Conservation (phyloP, 495 filamentous ascomycete species). For the Sabuloglossum arenarium region DNA sequence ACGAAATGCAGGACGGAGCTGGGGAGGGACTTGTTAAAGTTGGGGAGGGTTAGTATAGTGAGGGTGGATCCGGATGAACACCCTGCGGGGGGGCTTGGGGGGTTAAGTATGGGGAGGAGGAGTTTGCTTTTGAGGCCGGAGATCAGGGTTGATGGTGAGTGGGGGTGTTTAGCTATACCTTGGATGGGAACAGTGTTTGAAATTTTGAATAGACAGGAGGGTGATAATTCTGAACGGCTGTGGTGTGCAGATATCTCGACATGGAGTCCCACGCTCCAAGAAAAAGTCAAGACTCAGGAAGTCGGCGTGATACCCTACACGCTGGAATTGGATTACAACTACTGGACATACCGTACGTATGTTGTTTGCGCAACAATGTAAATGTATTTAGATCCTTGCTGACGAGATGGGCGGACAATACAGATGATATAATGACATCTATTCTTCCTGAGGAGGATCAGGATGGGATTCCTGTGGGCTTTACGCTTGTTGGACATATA, state of each 20-base stretch:
- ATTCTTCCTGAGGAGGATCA: slow-evolving; percentile 50
- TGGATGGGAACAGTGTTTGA: not conserved
- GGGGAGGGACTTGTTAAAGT: slow-evolving; percentile 33
- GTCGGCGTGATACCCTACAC: slow-evolving; percentile 52
- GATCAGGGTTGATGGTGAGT: slow-evolving; percentile 43
- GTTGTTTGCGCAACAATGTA: slow-evolving; percentile 3
- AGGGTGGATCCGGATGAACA: slow-evolving; percentile 26
- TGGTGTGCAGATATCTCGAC: slow-evolving; percentile 41
- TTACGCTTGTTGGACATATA: slow-evolving; percentile 73
- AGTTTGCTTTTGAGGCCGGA: slow-evolving; percentile 54
- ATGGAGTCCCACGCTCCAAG: slow-evolving; percentile 46
- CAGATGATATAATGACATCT: slow-evolving; percentile 63
- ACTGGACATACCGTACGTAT: slow-evolving; percentile 60
- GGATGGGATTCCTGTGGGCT: slow-evolving; percentile 66
- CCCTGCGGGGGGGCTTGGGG: slow-evolving; percentile 24
- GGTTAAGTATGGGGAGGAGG: slow-evolving; percentile 43
- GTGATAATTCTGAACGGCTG: too few species aligned
- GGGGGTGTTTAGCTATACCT: too few species aligned
- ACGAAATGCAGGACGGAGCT: slow-evolving; percentile 40
- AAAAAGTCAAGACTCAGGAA: slow-evolving; percentile 42
- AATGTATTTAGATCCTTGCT: too few species aligned
- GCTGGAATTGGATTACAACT: slow-evolving; percentile 56
- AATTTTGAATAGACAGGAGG: not conserved
- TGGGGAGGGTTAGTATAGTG: slow-evolving; percentile 36
- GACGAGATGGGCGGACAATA: not conserved